These are phyloP conservation scores for Mariannaea sp. DNA, from an alignment of 2,329 filamentous ascomycete genomes.

Conservation along the genomic window DNA sequence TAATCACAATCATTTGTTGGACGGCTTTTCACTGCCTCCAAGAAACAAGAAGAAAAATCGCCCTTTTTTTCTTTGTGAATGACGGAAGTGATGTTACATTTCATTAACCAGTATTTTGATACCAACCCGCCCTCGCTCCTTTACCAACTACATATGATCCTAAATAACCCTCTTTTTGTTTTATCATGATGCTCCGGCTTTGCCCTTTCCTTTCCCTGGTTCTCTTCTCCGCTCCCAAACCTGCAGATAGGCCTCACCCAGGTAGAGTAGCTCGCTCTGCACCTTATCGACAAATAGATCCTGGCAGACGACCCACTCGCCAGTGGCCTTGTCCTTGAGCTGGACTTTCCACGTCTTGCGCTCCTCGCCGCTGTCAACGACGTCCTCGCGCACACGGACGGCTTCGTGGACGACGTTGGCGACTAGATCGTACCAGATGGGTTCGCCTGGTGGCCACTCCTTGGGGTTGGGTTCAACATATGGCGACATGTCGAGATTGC, in stretches of 20 bases:
- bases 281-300: constrained; percentile 92
- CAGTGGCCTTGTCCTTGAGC: constrained; percentile 76
- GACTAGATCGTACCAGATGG: constrained; percentile 92
- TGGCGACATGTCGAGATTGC: constrained; percentile 80
- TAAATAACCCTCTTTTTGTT: too few relatives aligned
- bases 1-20: constrained; percentile 18
- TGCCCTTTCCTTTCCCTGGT: constrained; percentile 45
- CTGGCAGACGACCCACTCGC: constrained; percentile 92
- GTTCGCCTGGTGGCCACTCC: constrained; percentile 73
- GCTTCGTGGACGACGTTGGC: constrained; percentile 93
- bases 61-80: neutral
- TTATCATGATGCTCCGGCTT: constrained; percentile 25
- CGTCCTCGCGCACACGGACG: constrained; percentile 76
- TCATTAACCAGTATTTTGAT: too few relatives aligned
- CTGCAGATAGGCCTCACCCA: constrained; percentile 94
- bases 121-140: too few relatives aligned
- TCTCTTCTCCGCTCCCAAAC: constrained; percentile 86
- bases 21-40: constrained; percentile 10
- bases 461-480: constrained; percentile 88
- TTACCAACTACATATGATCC: too few relatives aligned
- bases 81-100: constrained; percentile 25
- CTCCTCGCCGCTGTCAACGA: constrained; percentile 87
- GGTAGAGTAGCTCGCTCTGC: constrained; percentile 85
- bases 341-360: constrained; percentile 93
- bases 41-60: neutral